Percentiles rank a stretch among this genome's conserved stretches.
Evolutionary conservation across 2,329 filamentous ascomycete genomes (phyloP).

Genomic region (Monilinia laxa): DNA sequence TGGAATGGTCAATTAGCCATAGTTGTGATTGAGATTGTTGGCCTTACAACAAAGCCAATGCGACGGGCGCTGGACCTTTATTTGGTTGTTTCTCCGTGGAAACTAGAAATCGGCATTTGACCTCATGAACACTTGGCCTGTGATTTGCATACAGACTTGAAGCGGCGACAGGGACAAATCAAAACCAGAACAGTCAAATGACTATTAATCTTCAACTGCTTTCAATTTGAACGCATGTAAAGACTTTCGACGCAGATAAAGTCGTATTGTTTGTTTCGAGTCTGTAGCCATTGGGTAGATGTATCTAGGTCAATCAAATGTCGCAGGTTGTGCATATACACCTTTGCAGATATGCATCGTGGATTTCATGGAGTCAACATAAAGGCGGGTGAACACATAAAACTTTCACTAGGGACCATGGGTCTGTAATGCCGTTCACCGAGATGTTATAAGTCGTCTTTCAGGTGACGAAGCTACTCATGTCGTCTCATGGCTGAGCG

Average conservation of each 20-base stretch:
- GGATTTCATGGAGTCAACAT: not conserved
- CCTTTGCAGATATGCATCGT: not conserved
- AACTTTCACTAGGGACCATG: not conserved
- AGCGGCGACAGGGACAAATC: not conserved
- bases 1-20: not conserved
- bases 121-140: constrained; percentile 15
- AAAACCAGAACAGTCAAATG: constrained; percentile 11
- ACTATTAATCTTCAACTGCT: not conserved
- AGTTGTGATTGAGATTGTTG: not conserved
- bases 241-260: not conserved
- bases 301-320: not conserved
- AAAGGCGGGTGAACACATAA: not conserved
- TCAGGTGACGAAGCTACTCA: constrained; percentile 2
- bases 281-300: not conserved
- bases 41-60: not conserved
- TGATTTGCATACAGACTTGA: constrained; percentile 6
- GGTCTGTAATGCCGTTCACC: not conserved
- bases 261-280: constrained; percentile 1
- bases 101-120: not conserved
- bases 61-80: not conserved
- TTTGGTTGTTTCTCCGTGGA: not conserved
- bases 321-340: not conserved
- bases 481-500: not conserved
- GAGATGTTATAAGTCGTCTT: not conserved
- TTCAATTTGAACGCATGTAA: not conserved